Conservation (phyloP, 163 green algal species). For the Scenedesmus sp. region DNA sequence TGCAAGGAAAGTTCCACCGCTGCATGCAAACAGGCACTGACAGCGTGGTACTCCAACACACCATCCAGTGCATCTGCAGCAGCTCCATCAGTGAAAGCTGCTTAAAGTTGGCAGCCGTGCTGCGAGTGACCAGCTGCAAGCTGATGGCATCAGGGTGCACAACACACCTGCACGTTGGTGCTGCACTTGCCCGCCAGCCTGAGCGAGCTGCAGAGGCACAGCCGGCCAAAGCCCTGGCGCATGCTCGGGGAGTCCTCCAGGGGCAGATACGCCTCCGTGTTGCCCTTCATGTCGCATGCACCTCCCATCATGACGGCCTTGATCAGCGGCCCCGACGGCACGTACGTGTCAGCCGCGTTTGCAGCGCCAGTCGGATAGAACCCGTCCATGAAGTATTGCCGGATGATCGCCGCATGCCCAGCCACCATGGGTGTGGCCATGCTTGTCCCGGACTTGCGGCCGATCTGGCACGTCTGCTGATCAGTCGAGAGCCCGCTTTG, state of each 20-base stretch:
- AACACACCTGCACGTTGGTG: constrained; percentile 42
- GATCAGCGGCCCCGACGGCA: constrained; percentile 83
- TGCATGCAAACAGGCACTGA: no score
- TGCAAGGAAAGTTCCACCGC: neutral
- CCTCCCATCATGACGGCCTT: constrained; percentile 94
- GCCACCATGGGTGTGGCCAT: constrained; percentile 94
- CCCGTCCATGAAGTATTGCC: constrained; percentile 93
- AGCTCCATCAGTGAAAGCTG: neutral
- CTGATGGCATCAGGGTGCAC: neutral
- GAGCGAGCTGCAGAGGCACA: constrained; percentile 49
- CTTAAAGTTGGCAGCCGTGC: no score
- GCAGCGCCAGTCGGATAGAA: constrained; percentile 88
- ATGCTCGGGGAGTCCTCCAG: constrained; percentile 47
- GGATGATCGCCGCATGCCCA: constrained; percentile 81
- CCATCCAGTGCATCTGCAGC: neutral
- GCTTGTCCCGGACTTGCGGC: constrained; percentile 78
- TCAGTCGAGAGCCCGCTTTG: neutral
- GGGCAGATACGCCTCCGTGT: constrained; percentile 59
- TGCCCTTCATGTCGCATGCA: constrained; percentile 82
- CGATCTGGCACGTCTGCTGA: neutral
- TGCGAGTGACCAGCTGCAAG: neutral
- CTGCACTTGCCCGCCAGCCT: constrained; percentile 25
- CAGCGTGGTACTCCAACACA: neutral
- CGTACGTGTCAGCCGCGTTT: constrained; percentile 48
- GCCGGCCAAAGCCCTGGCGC: constrained; percentile 57